Evolutionary conservation across 768 basidiomycete genomes (phyloP).

Genomic region (Rhizopogon sp.): DNA sequence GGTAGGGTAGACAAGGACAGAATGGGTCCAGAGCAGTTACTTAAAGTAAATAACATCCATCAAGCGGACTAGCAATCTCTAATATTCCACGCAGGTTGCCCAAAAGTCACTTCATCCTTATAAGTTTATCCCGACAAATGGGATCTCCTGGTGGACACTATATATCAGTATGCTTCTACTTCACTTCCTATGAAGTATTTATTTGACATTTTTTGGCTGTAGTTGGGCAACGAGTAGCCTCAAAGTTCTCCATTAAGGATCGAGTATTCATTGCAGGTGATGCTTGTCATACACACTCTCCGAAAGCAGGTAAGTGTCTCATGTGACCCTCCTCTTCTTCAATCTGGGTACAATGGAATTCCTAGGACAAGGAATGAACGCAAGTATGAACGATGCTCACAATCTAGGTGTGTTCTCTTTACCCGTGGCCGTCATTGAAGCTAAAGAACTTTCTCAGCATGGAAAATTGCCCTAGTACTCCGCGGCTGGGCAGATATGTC

Average conservation of each 20-base stretch:
- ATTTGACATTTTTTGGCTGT: background rate
- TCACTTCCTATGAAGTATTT: background rate
- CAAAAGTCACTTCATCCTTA: slow-evolving; percentile 37
- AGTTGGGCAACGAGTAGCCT: slow-evolving; percentile 56
- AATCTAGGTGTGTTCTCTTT: slow-evolving; percentile 36
- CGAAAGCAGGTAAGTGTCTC: slow-evolving; percentile 32
- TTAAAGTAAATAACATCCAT: slow-evolving; percentile 25
- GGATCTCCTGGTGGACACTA: slow-evolving; percentile 45
- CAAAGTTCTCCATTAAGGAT: slow-evolving; percentile 40
- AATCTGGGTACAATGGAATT: slow-evolving; percentile 12
- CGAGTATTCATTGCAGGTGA: slow-evolving; percentile 56
- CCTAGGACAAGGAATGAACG: slow-evolving; percentile 50
- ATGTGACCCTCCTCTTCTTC: background rate
- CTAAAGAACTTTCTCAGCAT: slow-evolving; percentile 25
- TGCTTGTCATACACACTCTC: slow-evolving; percentile 44
- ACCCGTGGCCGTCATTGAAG: background rate
- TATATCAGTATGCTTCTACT: slow-evolving; percentile 36
- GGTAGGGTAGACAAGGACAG: slow-evolving; percentile 37
- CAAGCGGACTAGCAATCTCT: background rate
- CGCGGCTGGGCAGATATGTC: slow-evolving; percentile 42
- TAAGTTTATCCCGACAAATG: slow-evolving; percentile 22
- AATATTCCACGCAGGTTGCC: slow-evolving; percentile 26
- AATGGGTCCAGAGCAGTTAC: slow-evolving; percentile 33
- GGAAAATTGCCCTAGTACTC: slow-evolving; percentile 50
- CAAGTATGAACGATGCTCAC: slow-evolving; percentile 49